Percentiles rank a stretch among this genome's conserved stretches.
Evolutionary conservation across 371 early-diverging fungal species (phyloP).

Genomic region (Vairimorpha necatrix): DNA sequence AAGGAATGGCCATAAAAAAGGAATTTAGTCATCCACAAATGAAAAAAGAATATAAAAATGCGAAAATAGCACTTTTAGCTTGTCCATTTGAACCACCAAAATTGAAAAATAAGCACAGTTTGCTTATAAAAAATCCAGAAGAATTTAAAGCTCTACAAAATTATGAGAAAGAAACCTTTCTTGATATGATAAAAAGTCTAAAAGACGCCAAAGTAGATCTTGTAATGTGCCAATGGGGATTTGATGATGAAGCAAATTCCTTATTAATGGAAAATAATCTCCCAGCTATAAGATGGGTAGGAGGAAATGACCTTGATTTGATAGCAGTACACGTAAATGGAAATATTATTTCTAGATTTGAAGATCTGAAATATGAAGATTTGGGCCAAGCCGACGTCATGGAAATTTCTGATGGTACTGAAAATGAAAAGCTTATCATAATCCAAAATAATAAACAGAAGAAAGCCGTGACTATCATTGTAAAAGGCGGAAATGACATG

Average conservation of each 20-base stretch:
- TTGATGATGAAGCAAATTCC: slow-evolving; percentile 99
- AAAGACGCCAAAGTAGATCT: slow-evolving; percentile 92
- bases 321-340: slow-evolving; percentile 97
- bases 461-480: slow-evolving; percentile 86
- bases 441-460: slow-evolving; percentile 69
- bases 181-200: slow-evolving; percentile 86
- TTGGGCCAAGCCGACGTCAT: slow-evolving; percentile 84
- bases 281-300: slow-evolving; percentile 99
- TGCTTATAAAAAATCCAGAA: slow-evolving; percentile 89
- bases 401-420: slow-evolving; percentile 89
- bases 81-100: slow-evolving; percentile 99
- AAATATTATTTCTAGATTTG: slow-evolving; percentile 95
- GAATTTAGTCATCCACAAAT: slow-evolving; percentile 99
- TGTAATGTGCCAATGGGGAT: slow-evolving; percentile 99
- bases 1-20: slow-evolving; percentile 96
- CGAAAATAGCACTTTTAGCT: slow-evolving; percentile 91
- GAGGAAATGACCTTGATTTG: slow-evolving; percentile 91
- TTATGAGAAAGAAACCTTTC: slow-evolving; percentile 89
- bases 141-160: slow-evolving; percentile 87
- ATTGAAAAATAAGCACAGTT: slow-evolving; percentile 98
- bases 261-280: slow-evolving; percentile 89
- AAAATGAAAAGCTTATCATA: slow-evolving; percentile 91
- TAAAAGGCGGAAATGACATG: slow-evolving; percentile 97
- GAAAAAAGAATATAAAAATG: slow-evolving; percentile 86
- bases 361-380: slow-evolving; percentile 80